Evolutionary conservation across 164 flowering plant genomes (phyloP).

Genomic region (Dillenia suffruticosa): DNA sequence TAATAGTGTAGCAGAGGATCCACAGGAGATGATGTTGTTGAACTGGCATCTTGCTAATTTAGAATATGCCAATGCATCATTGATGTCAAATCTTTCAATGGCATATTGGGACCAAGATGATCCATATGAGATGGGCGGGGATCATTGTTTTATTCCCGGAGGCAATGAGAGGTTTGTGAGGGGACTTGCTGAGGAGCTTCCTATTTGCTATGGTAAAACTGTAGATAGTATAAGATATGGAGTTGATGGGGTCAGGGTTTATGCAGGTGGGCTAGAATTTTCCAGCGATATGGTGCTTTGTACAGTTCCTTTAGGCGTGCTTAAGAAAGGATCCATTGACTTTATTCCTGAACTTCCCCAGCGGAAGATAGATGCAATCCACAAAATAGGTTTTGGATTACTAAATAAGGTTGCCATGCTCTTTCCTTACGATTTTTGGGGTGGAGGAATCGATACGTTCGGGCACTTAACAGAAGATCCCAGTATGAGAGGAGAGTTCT

Average conservation of each 20-base stretch:
- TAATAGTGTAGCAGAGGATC: constrained; percentile 61
- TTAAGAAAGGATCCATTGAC: constrained; percentile 68
- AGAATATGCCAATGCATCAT: constrained; percentile 91
- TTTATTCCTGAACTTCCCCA: constrained; percentile 90
- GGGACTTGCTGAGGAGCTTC: constrained; percentile 74
- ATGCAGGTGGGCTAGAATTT: constrained; percentile 72
- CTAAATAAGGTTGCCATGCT: constrained; percentile 90
- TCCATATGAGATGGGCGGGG: constrained; percentile 99
- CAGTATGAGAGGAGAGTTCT: constrained; percentile 83
- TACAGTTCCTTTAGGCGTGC: constrained; percentile 94
- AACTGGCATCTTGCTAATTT: constrained; percentile 97
- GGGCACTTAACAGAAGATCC: constrained; percentile 85
- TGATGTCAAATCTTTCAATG: constrained; percentile 80
- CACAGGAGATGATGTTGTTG: constrained; percentile 75
- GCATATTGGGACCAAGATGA: constrained; percentile 99
- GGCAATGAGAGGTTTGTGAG: constrained; percentile 84
- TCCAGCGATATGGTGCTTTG: constrained; percentile 85
- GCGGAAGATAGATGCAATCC: constrained; percentile 77
- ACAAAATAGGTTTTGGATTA: constrained; percentile 83
- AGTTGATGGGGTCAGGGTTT: constrained; percentile 72
- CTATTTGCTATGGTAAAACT: constrained; percentile 59
- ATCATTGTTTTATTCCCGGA: constrained; percentile 96
- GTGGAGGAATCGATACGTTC: constrained; percentile 92
- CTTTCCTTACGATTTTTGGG: constrained; percentile 95
- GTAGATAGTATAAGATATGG: constrained; percentile 78